A percentile compares a stretch with the other conserved stretches of the same genome.
These are phyloP conservation scores for Golubevia pallescens DNA, from an alignment of 1,284 basidiomycete species.

Conservation along the genomic window DNA sequence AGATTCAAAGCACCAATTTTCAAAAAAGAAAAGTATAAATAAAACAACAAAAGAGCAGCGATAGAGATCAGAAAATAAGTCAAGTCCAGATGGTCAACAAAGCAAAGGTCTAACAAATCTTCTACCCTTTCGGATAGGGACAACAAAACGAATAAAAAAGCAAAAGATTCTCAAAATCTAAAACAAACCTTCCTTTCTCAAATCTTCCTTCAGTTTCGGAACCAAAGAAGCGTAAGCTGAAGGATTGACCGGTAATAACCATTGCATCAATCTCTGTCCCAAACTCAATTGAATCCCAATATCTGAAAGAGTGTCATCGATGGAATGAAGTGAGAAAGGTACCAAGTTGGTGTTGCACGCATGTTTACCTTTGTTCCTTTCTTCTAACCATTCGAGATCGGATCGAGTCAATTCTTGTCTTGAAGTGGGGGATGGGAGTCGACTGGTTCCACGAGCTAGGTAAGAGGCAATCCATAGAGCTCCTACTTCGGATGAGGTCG, in stretches of 20 bases:
- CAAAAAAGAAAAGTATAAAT: no score
- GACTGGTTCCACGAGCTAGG: constrained; percentile 22
- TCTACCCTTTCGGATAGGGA: no score
- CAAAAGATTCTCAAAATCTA: no score
- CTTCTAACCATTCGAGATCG: constrained; percentile 42
- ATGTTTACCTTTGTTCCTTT: constrained; percentile 38
- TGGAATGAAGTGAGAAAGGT: constrained; percentile 44
- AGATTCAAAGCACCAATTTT: no score
- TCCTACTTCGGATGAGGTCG: constrained; percentile 39
- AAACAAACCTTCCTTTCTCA: no score
- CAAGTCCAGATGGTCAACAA: no score
- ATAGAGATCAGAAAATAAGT: no score
- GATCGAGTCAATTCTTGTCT: constrained; percentile 19
- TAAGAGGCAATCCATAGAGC: constrained; percentile 45
- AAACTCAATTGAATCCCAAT: constrained; percentile 22
- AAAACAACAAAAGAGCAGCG: no score
- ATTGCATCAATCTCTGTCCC: constrained; percentile 24
- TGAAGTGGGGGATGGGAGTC: constrained; percentile 21
- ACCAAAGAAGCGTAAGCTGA: constrained; percentile 15
- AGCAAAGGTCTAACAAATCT: no score
- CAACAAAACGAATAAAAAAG: no score
- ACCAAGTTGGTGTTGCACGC: constrained; percentile 41
- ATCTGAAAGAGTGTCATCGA: constrained; percentile 42
- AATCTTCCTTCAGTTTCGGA: background rate
- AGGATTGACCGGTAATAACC: constrained; percentile 43